phyloP scores from a whole-genome alignment of 1,284 basidiomycete species.

The Polyporus tsugae region DNA sequence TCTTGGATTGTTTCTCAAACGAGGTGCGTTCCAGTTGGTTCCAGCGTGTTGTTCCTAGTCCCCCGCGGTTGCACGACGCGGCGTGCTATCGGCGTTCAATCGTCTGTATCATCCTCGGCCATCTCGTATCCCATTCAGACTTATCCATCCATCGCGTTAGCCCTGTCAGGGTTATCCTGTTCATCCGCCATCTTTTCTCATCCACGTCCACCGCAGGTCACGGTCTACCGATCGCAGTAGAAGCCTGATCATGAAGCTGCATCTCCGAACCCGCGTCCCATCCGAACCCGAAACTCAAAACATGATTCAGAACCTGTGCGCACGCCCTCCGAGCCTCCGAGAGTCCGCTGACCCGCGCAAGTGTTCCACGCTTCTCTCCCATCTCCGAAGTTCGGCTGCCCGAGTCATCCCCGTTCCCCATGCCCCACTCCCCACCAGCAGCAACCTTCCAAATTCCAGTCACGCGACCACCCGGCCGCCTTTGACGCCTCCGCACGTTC shows the following conservation, averaged over 20 bases:
- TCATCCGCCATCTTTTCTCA: constrained; percentile 10
- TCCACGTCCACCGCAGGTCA: neutral
- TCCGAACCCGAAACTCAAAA: neutral
- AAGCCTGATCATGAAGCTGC: neutral
- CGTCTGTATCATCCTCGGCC: constrained; percentile 8
- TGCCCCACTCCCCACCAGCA: neutral
- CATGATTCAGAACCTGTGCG: neutral
- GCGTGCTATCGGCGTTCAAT: constrained; percentile 1
- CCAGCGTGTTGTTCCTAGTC: neutral
- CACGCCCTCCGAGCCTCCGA: constrained; percentile 5
- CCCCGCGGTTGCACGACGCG: neutral
- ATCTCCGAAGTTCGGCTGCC: neutral
- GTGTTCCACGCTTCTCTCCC: neutral
- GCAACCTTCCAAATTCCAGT: neutral
- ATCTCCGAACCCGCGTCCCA: neutral
- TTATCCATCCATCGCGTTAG: constrained; percentile 4
- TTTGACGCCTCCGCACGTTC: neutral
- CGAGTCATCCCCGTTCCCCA: neutral
- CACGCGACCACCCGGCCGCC: neutral
- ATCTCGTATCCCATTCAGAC: neutral
- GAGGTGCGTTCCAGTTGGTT: neutral
- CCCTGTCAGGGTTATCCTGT: constrained; percentile 4
- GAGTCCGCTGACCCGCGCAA: constrained; percentile 9
- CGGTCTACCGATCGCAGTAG: neutral
- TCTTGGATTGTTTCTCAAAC: neutral